Percentiles rank a stretch among this genome's conserved stretches.
Conservation (phyloP, 78 protist genomes). For the Emiliania huxleyi region DNA sequence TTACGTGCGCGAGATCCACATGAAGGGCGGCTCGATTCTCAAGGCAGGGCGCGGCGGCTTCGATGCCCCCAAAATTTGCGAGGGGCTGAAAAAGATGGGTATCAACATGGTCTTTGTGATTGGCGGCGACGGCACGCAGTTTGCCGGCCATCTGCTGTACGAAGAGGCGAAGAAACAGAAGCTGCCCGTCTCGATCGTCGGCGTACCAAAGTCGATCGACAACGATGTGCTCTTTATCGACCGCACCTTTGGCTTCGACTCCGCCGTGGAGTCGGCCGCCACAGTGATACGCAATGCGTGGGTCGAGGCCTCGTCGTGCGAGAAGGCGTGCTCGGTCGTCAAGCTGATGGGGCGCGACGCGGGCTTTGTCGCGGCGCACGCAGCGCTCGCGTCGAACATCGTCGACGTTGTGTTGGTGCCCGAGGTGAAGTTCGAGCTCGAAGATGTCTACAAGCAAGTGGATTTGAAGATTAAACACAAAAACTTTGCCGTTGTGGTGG, state of each 20-base stretch:
- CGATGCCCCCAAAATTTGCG: constrained; percentile 15
- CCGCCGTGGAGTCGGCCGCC: constrained; percentile 65
- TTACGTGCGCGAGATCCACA: not conserved
- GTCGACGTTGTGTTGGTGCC: constrained; percentile 64
- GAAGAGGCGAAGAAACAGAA: not conserved
- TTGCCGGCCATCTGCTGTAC: constrained; percentile 25
- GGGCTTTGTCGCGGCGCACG: constrained; percentile 68
- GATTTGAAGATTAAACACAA: not conserved
- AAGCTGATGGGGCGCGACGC: constrained; percentile 74
- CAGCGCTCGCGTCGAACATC: constrained; percentile 48
- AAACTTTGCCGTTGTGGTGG: constrained; percentile 55
- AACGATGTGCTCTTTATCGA: constrained; percentile 33
- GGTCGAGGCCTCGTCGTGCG: not conserved
- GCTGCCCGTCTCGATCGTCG: constrained; percentile 15
- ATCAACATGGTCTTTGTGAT: constrained; percentile 44
- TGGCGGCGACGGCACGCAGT: constrained; percentile 78
- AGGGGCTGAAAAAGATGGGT: not conserved
- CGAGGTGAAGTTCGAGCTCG: constrained; percentile 36
- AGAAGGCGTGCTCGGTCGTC: constrained; percentile 31
- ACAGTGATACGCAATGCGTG: constrained; percentile 7
- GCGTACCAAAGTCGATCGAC: constrained; percentile 61
- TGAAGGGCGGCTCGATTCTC: constrained; percentile 58
- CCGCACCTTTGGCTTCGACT: constrained; percentile 62
- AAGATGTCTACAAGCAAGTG: not conserved
- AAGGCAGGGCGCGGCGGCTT: constrained; percentile 61